Evolutionary conservation across 371 early-diverging fungal species (phyloP), one percentile per base, ranked within the genome.

Genomic region (Actinomucor elegans): DNA sequence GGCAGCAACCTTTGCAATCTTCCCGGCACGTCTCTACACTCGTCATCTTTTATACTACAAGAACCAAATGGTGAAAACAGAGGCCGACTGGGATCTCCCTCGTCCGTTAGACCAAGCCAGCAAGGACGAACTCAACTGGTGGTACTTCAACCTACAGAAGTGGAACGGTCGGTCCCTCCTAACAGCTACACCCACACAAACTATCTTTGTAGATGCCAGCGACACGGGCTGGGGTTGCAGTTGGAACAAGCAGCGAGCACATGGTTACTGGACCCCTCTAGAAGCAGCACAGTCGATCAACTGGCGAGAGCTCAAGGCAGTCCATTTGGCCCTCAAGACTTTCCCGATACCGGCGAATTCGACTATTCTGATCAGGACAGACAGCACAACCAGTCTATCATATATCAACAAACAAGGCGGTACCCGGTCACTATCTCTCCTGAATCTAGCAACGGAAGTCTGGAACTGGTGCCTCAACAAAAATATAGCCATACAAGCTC

Each of bases 371-470:
- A 66, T 64, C 4, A 53, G 51, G 11, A 64, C 64, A 8, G 64
- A 66, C 64, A 71, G 66, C 33, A 58, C 38, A 0, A 71, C 61
- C 8, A 44, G 54, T 3, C 36, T 55, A 20, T 55, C 67, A 0
- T 64, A 66, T 24, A 59, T 59, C 38, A 70, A 70, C 56, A 57
- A 57, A 15, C 61, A 63, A 40, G 66, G 63, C 24, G 61, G 61
- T 3, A 66, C 64, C 9, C 51, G 59, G 2, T 66, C 71, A 2
- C 28, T 57, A 0, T 36, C 41, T 1, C 45, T 69, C 21, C 37
- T 57, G 23, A 32, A 40, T 21, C 21, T 69, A 17, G 1, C 0
- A 56, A 61, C 35, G 1, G 10, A 18, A 21, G 47, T 61, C 4
- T 61, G 62, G 56, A 57, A 26, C 23, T 35, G 38, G 35, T 61